These are phyloP conservation scores for Pichia scutulata DNA, from an alignment of 805 yeast species.

Conservation along the genomic window DNA sequence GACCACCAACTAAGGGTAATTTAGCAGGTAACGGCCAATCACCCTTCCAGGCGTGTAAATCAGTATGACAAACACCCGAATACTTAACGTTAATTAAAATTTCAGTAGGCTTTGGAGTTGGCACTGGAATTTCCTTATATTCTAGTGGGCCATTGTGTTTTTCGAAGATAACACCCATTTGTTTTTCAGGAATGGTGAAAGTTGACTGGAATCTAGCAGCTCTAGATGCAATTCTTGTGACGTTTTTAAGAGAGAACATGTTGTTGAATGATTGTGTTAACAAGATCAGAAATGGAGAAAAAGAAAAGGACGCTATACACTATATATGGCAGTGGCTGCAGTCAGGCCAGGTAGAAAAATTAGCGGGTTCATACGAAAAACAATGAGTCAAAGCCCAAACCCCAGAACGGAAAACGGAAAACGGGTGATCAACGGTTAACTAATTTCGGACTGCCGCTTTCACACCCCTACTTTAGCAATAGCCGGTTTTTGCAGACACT, in stretches of 20 bases:
- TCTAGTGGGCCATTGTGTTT: slow-evolving; percentile 54
- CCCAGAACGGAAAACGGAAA: too few species aligned
- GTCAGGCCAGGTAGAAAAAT: too few species aligned
- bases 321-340: too few species aligned
- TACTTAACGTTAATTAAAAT: slow-evolving; percentile 58
- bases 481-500: too few species aligned
- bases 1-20: slow-evolving; percentile 65
- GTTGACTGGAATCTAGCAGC: slow-evolving; percentile 22
- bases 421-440: too few species aligned
- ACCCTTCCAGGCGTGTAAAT: slow-evolving; percentile 68
- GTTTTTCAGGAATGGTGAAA: slow-evolving; percentile 47
- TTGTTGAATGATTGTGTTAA: neutral
- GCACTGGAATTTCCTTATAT: slow-evolving; percentile 69
- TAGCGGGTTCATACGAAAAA: too few species aligned
- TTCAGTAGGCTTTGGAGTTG: slow-evolving; percentile 57
- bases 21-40: slow-evolving; percentile 57
- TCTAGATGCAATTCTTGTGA: slow-evolving; percentile 15
- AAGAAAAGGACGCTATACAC: too few species aligned
- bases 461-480: too few species aligned
- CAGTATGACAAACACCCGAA: slow-evolving; percentile 73
- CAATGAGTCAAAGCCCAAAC: too few species aligned
- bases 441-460: too few species aligned
- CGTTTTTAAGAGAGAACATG: neutral
- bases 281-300: too few species aligned
- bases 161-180: slow-evolving; percentile 66